Evolutionary conservation across 2,329 filamentous ascomycete genomes (phyloP).

Genomic region (Cordyceps militaris): DNA sequence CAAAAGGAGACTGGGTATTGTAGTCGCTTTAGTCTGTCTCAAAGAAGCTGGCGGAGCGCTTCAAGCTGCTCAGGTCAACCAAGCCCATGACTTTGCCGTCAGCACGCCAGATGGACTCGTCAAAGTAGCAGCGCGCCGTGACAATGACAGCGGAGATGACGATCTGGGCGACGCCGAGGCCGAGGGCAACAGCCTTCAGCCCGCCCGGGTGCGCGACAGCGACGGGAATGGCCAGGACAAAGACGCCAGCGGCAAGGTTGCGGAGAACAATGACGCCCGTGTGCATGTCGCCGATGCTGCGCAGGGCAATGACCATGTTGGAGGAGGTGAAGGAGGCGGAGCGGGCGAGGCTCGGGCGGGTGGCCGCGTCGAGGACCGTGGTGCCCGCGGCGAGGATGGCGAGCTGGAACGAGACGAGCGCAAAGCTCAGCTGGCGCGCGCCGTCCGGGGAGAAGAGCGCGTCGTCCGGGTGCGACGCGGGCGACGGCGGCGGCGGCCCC

Average conservation of each 20-base stretch:
- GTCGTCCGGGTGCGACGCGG: constrained; percentile 19
- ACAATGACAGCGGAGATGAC: constrained; percentile 28
- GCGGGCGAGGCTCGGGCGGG: constrained; percentile 36
- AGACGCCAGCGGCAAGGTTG: constrained; percentile 33
- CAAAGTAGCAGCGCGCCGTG: constrained; percentile 35
- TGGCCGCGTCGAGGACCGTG: constrained; percentile 33
- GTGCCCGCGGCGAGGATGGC: constrained; percentile 40
- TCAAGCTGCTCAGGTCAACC: constrained; percentile 37
- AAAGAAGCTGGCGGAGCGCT: constrained; percentile 39
- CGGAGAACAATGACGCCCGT: constrained; percentile 35
- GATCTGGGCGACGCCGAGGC: constrained; percentile 35
- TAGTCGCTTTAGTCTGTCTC: constrained; percentile 29
- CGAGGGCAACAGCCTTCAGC: constrained; percentile 33
- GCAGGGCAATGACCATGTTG: constrained; percentile 38
- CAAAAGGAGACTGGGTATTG: background rate
- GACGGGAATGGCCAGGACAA: constrained; percentile 36
- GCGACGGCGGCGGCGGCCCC: constrained; percentile 24
- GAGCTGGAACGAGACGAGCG: constrained; percentile 38
- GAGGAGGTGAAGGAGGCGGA: constrained; percentile 43
- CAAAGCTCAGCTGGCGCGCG: constrained; percentile 26
- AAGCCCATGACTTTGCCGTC: constrained; percentile 43
- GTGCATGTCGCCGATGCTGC: constrained; percentile 43
- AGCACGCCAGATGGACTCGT: constrained; percentile 33
- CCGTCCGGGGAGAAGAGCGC: constrained; percentile 23
- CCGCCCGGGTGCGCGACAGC: constrained; percentile 28